Evolutionary conservation across 257 asterid species (phyloP).

Genomic region (Fraxinus cuspidata): DNA sequence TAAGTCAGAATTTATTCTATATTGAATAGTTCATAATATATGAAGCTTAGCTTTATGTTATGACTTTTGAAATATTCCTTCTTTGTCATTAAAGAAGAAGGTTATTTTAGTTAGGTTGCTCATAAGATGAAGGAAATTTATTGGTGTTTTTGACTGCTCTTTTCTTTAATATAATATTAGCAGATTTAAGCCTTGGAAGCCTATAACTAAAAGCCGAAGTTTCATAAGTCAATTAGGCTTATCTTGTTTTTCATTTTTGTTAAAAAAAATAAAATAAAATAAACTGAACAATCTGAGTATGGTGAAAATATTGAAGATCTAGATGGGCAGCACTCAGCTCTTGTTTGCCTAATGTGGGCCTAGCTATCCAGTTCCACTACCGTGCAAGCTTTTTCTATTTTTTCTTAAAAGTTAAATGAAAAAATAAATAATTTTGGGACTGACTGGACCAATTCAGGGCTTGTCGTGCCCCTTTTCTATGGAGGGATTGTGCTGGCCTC

Average conservation of each 20-base stretch:
- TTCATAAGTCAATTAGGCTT: neutral
- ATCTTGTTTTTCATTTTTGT: too few relatives aligned
- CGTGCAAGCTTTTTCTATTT: neutral
- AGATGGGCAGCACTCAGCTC: neutral
- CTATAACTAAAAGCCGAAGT: neutral
- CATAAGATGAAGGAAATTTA: neutral
- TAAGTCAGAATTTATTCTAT: slow-evolving; percentile 28
- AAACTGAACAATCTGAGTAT: neutral
- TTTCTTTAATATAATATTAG: neutral
- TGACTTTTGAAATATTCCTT: neutral
- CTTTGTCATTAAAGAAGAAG: neutral
- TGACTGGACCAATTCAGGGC: neutral
- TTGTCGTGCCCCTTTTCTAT: neutral
- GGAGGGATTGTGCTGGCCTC: neutral
- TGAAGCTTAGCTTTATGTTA: neutral
- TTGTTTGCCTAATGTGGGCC: too few relatives aligned
- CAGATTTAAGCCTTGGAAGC: neutral
- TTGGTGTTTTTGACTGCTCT: neutral
- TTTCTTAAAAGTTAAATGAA: too few relatives aligned
- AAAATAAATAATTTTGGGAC: too few relatives aligned
- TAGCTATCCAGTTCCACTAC: too few relatives aligned
- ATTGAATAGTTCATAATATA: neutral
- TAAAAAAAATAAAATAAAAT: too few relatives aligned
- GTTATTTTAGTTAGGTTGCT: neutral
- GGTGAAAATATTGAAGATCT: neutral